Evolutionary conservation across 2,329 filamentous ascomycete genomes (phyloP), one percentile per base, ranked within the genome.

Genomic region (Aspergillus uvarum): DNA sequence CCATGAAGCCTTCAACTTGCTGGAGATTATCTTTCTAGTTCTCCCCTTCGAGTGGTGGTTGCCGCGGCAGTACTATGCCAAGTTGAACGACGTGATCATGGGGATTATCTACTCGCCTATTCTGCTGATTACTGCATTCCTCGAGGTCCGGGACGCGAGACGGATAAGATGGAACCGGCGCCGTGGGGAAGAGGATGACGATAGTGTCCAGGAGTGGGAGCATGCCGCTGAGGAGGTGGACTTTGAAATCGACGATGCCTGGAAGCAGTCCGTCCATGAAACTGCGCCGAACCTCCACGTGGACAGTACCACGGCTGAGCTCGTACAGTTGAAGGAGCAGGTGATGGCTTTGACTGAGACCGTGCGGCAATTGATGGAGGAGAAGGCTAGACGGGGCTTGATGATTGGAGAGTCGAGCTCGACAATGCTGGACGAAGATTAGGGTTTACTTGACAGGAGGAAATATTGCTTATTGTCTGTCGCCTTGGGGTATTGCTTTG

Each of bases 1-100:
- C 44, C 22, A 12, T 26, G 21, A 58, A 80, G 77, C 95, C 0
- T 90, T 99, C 77, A 99, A 99, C 74, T 83, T 99, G 2, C 85
- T 99, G 61, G 95, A 99, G 74, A 87, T 98, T 19, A 82, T 96
- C 62, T 80, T 85, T 62, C 84, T 97, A 3, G 85, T 90, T 44
- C 71, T 96, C 0, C 91, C 91, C 0, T 88, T 96, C 56, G 95
- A 98, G 80, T 99, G 95, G 95, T 99, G 94, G 95, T 83, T 99
- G 81, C 79, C 85, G n/a, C 85, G 86, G 63, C 69, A 80, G 6
- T 76, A 76, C 2, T 99, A 98, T 73, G 89, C 93, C 67, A 83
- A 84, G 35, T 78, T 98, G 57, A 99, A 99, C 75, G 91, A 98
- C 74, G 82, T 86, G 56, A 87, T 98, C 69, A 97, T 98, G 93